Conservation (phyloP, 192 early-diverging fungal species). For the Coemansia asiatica region DNA sequence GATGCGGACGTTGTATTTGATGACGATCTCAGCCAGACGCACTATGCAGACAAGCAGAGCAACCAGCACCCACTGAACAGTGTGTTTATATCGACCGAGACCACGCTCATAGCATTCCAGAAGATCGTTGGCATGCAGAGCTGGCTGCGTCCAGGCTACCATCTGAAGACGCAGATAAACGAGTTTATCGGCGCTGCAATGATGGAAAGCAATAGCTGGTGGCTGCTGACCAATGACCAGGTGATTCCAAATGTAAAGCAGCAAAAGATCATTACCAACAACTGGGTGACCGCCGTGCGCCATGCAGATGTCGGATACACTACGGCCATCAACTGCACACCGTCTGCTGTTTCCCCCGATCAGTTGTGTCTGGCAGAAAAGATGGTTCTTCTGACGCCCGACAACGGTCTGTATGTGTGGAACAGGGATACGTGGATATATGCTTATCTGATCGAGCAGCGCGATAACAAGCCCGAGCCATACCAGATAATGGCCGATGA, state of each 20-base stretch:
- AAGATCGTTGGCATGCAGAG: constrained; percentile 30
- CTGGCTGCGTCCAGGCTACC: constrained; percentile 42
- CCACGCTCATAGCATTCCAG: constrained; percentile 36
- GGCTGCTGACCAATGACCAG: constrained; percentile 38
- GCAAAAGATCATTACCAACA: constrained; percentile 35
- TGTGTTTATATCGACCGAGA: constrained; percentile 24
- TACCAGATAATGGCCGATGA: constrained; percentile 33
- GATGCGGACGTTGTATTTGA: constrained; percentile 46
- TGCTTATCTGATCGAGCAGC: constrained; percentile 9
- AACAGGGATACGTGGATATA: constrained; percentile 10
- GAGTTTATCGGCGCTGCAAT: constrained; percentile 51
- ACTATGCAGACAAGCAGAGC: constrained; percentile 10
- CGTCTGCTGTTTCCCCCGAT: constrained; percentile 19
- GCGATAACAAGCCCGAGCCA: constrained; percentile 24
- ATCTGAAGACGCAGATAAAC: constrained; percentile 36
- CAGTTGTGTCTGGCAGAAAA: constrained; percentile 24
- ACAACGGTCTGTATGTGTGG: constrained; percentile 40
- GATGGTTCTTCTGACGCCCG: constrained; percentile 40
- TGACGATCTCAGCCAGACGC: constrained; percentile 9
- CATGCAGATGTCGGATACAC: constrained; percentile 52
- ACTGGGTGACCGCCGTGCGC: constrained; percentile 42
- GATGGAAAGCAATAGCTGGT: constrained; percentile 43
- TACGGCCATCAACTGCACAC: constrained; percentile 30
- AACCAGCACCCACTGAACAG: constrained; percentile 41
- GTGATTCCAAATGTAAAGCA: constrained; percentile 11